A percentile compares a stretch with the other conserved stretches of the same genome.
These are phyloP conservation scores for Rhododendron mucronatum DNA, from an alignment of 148 eudicot species.

Conservation along the genomic window DNA sequence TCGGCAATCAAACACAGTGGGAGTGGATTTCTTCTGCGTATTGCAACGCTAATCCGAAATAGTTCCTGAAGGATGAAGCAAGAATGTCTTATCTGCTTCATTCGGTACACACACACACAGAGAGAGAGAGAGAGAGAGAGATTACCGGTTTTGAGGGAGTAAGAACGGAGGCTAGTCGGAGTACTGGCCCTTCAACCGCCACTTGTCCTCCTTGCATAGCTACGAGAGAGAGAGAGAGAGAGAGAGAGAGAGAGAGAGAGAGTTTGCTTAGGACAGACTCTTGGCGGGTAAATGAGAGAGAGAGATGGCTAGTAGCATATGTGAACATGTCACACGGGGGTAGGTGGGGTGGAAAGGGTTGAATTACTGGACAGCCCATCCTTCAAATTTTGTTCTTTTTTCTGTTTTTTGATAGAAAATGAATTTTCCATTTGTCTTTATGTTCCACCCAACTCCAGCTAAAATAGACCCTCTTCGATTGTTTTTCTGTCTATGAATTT, in stretches of 20 bases:
- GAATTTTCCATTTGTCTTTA: background rate
- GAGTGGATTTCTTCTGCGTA: background rate
- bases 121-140: background rate
- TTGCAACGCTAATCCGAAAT: background rate
- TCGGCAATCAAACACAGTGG: background rate
- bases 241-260: background rate
- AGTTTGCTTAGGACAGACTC: background rate
- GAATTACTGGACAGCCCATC: slow-evolving; percentile 1
- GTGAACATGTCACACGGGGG: background rate
- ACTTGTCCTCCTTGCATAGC: slow-evolving; percentile 39
- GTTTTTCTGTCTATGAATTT: too few species aligned
- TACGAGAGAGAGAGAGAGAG: background rate
- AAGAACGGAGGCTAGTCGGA: slow-evolving; percentile 43
- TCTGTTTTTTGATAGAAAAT: background rate
- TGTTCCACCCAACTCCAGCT: background rate
- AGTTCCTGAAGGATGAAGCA: background rate
- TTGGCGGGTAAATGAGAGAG: slow-evolving; percentile 3
- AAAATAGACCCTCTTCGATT: background rate
- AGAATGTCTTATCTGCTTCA: background rate
- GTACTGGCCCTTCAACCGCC: slow-evolving; percentile 4
- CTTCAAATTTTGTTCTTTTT: background rate
- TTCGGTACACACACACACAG: background rate
- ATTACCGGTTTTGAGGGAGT: slow-evolving; percentile 44
- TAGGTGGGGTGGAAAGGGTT: slow-evolving; percentile 5
- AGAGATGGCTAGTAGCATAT: background rate